Conservation (phyloP, 176 grass and related monocot species). For the Poa annua region DNA sequence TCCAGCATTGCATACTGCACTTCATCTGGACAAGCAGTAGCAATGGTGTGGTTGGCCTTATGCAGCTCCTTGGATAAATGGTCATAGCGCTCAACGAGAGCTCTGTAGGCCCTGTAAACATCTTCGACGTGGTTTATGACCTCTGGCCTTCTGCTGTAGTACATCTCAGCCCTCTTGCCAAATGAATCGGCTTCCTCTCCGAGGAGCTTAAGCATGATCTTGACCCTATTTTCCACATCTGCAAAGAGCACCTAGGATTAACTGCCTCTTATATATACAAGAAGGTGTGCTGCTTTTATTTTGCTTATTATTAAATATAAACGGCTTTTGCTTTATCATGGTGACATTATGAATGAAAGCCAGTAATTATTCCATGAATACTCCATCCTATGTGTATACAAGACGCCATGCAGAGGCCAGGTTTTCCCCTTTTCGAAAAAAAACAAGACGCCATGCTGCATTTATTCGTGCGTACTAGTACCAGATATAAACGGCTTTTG, state of each 20-base stretch:
- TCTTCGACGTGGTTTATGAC: slow-evolving; percentile 79
- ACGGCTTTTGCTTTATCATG: not conserved
- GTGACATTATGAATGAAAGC: not conserved
- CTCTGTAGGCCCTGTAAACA: slow-evolving; percentile 74
- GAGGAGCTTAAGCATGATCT: slow-evolving; percentile 79
- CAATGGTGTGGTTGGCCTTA: slow-evolving; percentile 85
- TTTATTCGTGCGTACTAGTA: too few relatives aligned
- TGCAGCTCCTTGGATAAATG: slow-evolving; percentile 79
- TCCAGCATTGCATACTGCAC: slow-evolving; percentile 69
- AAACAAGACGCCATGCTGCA: too few relatives aligned
- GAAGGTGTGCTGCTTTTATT: not conserved
- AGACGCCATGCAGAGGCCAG: too few relatives aligned
- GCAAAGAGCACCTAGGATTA: slow-evolving; percentile 30
- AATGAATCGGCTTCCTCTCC: slow-evolving; percentile 84
- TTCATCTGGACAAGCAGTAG: slow-evolving; percentile 67
- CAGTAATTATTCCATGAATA: not conserved
- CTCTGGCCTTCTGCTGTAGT: slow-evolving; percentile 65
- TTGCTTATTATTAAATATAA: not conserved
- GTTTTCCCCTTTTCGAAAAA: too few relatives aligned
- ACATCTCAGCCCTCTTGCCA: slow-evolving; percentile 79
- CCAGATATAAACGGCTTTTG: too few relatives aligned
- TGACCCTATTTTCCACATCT: slow-evolving; percentile 89
- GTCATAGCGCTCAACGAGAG: slow-evolving; percentile 83
- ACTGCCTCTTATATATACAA: not conserved
- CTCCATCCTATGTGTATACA: too few relatives aligned